Evolutionary conservation across 1,139 yeast species (phyloP).

Genomic region (Pichia sp.): DNA sequence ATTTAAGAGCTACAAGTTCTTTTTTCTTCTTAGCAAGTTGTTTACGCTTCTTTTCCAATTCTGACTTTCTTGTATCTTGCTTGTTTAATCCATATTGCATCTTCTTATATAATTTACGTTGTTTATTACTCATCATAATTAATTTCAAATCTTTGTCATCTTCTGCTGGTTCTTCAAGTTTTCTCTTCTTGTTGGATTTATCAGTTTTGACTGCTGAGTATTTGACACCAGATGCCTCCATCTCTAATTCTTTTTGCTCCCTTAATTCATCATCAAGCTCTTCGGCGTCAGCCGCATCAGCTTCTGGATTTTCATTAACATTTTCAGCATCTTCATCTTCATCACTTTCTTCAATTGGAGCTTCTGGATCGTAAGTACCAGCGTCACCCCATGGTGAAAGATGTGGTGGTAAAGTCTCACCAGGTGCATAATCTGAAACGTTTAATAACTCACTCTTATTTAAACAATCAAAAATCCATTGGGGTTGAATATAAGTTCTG

Average conservation of each 20-base stretch:
- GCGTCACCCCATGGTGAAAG: conserved; percentile 99
- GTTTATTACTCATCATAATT: conserved; percentile 97
- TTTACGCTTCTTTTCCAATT: conserved; percentile 70
- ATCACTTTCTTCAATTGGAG: conserved; percentile 36
- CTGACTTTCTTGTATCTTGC: conserved; percentile 73
- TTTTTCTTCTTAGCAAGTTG: conserved; percentile 49
- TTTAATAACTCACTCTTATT: conserved; percentile 71
- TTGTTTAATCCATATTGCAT: conserved; percentile 89
- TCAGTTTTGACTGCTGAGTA: conserved; percentile 47
- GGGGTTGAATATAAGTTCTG: conserved; percentile 92
- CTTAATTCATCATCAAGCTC: conserved; percentile 41
- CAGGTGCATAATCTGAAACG: conserved; percentile 82
- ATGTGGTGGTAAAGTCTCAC: conserved; percentile 94
- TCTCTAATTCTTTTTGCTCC: conserved; percentile 79
- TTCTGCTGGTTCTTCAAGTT: conserved; percentile 54
- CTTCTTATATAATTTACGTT: conserved; percentile 88
- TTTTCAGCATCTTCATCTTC: conserved; percentile 47
- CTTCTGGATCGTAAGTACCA: conserved; percentile 81
- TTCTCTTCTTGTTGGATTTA: conserved; percentile 33
- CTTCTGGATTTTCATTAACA: conserved; percentile 45
- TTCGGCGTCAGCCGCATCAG: conserved; percentile 38
- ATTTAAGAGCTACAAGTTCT: conserved; percentile 9
- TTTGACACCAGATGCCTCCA: conserved; percentile 83
- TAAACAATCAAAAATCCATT: conserved; percentile 92
- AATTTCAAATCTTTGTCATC: conserved; percentile 90